These are phyloP conservation scores for Astragalus glycyphyllos DNA, from an alignment of 306 rosid species.

Conservation along the genomic window DNA sequence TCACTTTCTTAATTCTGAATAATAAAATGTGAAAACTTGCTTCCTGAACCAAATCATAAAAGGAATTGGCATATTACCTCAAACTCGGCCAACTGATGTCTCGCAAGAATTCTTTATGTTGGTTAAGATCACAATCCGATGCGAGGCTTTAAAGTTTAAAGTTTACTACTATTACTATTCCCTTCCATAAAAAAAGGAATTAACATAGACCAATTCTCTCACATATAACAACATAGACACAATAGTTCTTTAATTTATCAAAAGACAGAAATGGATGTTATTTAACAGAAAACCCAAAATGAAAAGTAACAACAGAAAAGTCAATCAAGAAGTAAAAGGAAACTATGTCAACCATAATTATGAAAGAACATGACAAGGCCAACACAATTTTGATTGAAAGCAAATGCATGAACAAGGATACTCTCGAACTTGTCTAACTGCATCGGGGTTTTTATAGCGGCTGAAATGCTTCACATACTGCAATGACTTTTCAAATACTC, in stretches of 20 bases:
- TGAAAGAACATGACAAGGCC: conserved; percentile 17
- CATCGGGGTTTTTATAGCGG: conserved; percentile 96
- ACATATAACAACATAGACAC: conserved; percentile 6
- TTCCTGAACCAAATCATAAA: neutral
- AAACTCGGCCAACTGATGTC: conserved; percentile 88
- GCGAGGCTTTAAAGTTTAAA: conserved; percentile 24
- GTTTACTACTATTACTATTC: conserved; percentile 23
- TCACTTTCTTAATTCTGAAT: conserved; percentile 5
- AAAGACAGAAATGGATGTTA: neutral
- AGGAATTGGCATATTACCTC: conserved; percentile 62
- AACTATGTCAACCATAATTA: conserved; percentile 21
- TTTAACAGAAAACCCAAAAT: conserved; percentile 3
- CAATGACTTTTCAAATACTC: conserved; percentile 95
- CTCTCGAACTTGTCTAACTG: conserved; percentile 99
- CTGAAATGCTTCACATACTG: conserved; percentile 98
- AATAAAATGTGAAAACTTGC: conserved; percentile 8
- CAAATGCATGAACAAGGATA: conserved; percentile 51
- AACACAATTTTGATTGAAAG: conserved; percentile 11
- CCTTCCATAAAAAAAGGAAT: conserved; percentile 15
- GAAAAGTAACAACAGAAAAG: neutral
- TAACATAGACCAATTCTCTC: conserved; percentile 20
- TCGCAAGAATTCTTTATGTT: conserved; percentile 74
- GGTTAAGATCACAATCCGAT: conserved; percentile 62
- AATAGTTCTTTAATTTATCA: conserved; percentile 3
- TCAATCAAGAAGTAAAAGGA: conserved; percentile 6